These are phyloP conservation scores for Leishmania amazonensis DNA, from an alignment of 208 protist species.

Conservation along the genomic window DNA sequence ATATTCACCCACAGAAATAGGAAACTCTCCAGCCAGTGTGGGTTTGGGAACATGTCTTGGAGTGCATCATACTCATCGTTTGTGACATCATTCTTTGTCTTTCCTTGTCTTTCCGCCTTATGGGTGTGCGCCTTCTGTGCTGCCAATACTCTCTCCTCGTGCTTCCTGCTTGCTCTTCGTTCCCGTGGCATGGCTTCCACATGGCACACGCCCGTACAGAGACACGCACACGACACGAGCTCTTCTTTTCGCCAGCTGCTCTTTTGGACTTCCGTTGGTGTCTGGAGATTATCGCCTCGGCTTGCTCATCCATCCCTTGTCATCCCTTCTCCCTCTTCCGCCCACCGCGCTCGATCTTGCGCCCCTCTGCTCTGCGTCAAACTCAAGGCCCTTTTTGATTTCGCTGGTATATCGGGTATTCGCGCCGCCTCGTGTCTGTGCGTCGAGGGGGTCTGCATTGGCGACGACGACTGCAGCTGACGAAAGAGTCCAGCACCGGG, in stretches of 20 bases:
- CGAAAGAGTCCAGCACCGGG: background rate
- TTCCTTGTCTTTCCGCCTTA: constrained; percentile 4
- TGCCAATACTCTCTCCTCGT: background rate
- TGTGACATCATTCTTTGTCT: constrained; percentile 4
- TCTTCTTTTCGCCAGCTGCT: background rate
- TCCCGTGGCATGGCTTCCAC: background rate
- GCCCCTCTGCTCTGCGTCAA: too few species aligned
- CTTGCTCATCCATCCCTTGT: background rate
- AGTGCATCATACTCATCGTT: background rate
- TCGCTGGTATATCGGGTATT: background rate
- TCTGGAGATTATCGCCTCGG: constrained; percentile 2
- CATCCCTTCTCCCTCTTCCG: background rate
- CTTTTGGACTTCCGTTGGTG: constrained; percentile 10
- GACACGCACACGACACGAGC: background rate
- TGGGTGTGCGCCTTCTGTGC: background rate
- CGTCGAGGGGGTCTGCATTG: background rate
- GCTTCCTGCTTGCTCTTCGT: background rate
- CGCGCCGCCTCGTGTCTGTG: background rate
- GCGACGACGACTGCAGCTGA: background rate
- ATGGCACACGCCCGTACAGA: background rate
- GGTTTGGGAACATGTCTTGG: background rate
- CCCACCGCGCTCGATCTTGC: background rate
- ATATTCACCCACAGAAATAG: too few species aligned
- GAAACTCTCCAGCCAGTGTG: background rate
- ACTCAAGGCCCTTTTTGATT: background rate